phyloP scores from a whole-genome alignment of 2,329 filamentous ascomycete genomes.

The Fusarium burgessii region DNA sequence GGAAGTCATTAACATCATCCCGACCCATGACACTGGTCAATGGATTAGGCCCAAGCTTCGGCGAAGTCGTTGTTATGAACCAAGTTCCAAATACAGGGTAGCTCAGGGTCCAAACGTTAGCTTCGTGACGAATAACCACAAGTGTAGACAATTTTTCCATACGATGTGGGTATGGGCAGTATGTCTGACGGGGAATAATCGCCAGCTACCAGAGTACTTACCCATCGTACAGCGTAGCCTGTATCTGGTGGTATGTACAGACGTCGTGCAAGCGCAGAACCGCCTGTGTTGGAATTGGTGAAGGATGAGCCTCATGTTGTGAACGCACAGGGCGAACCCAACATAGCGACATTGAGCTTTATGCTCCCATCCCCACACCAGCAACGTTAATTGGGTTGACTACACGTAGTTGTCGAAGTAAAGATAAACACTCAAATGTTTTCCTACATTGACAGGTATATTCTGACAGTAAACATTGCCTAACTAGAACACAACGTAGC shows the following conservation, averaged over 20 bases:
- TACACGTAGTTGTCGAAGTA: neutral
- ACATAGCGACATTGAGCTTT: slow-evolving; percentile 1
- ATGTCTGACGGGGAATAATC: neutral
- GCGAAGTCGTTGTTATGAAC: slow-evolving; percentile 6
- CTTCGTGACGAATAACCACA: slow-evolving; percentile 23
- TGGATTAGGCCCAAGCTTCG: slow-evolving; percentile 11
- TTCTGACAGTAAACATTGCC: neutral
- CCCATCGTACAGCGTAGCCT: neutral
- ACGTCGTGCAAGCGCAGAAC: neutral
- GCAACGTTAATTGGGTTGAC: neutral
- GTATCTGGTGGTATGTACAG: neutral
- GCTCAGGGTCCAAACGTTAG: slow-evolving; percentile 35
- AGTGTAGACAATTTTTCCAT: slow-evolving; percentile 14
- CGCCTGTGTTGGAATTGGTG: slow-evolving; percentile 1
- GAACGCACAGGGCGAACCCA: neutral
- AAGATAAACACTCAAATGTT: slow-evolving; percentile 10
- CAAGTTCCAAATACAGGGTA: slow-evolving; percentile 27
- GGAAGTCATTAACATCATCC: slow-evolving; percentile 8
- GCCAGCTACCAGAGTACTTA: neutral
- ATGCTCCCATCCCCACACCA: neutral
- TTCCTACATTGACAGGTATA: neutral
- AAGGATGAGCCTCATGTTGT: slow-evolving; percentile 12
- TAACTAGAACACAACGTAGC: neutral
- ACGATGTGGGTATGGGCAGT: slow-evolving; percentile 15
- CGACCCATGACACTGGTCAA: neutral